Base-by-base conservation (phyloP, 2,329 filamentous ascomycete genomes). In the Zasmidium angulare region DNA sequence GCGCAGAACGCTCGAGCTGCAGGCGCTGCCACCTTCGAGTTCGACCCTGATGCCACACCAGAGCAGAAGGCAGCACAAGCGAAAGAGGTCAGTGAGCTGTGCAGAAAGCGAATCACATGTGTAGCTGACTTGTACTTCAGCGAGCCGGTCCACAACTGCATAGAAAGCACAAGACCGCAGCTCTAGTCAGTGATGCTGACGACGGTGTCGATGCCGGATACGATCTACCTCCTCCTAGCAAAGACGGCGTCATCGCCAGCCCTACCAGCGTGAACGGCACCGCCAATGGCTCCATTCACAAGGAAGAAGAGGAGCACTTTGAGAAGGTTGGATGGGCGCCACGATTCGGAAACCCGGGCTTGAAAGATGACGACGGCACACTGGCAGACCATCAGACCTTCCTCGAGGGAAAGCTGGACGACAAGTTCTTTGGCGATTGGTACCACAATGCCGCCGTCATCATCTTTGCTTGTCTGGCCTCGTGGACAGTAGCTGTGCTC, bases 361-460 rank as follows among this genome's bases (percentile, higher is more conserved):
- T 75, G 71, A 74, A 56, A 72, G 75, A 81, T 2, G 78, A 78
- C 12, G 87, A 89, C 59, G 75, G 75, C 49, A 91, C 86, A 61
- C 74, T 96, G 70, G 82, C 95, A 43, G 93, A 99, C 71, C 93
- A 97, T 74, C 86, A 92, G 69, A 96, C 92, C 1, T 90, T 88
- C 79, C 75, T 98, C 22, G 96, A 99, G 73, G 84, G 86, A 61
- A 88, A 88, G 74, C 77, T 99, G 36, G 86, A 93, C 46, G 93
- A 98, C 72, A 90, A 90, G 72, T 91, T 96, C 75, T 99, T 90
- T 74, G 95, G 95, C 72, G 92, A 98, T 74, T 99, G 95, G 95
- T 99, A 98, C 75, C 93, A 99, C 76, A 99, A 99, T 75, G 87
- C 93, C 2, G 95, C 82, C n/a, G 80, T 99, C 62, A 97, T 99